These are phyloP conservation scores for Teunomyces funiuensis DNA, from an alignment of 805 yeast genomes.

Conservation along the genomic window DNA sequence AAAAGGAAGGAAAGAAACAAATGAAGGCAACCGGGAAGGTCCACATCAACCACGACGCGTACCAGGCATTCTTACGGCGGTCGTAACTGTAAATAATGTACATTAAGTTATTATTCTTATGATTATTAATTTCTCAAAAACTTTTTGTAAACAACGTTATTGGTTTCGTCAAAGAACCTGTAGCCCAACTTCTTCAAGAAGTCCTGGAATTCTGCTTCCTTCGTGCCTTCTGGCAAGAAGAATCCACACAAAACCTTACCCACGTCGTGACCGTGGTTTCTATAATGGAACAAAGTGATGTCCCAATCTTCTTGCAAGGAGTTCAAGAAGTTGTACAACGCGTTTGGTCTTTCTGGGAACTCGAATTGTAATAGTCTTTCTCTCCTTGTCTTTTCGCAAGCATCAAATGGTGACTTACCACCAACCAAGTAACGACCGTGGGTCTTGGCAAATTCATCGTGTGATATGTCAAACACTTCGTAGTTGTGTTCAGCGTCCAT, in stretches of 20 bases:
- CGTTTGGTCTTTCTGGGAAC: slow-evolving; percentile 98
- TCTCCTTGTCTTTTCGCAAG: slow-evolving; percentile 48
- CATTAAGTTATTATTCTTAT: slow-evolving; percentile 1
- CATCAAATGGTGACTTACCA: slow-evolving; percentile 60
- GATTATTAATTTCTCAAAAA: slow-evolving; percentile 51
- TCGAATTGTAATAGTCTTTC: slow-evolving; percentile 84
- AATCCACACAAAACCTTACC: slow-evolving; percentile 92
- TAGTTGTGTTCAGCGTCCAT: slow-evolving; percentile 60
- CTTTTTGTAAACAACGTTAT: slow-evolving; percentile 80
- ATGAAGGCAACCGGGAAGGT: slow-evolving; percentile 81
- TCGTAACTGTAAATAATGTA: slow-evolving; percentile 11
- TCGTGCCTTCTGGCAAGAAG: slow-evolving; percentile 69
- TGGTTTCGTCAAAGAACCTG: slow-evolving; percentile 75
- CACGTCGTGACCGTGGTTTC: slow-evolving; percentile 95
- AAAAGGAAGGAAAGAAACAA: slow-evolving; percentile 89
- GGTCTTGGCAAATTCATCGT: slow-evolving; percentile 91
- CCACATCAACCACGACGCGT: slow-evolving; percentile 78
- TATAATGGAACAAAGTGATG: slow-evolving; percentile 89
- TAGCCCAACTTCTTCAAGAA: slow-evolving; percentile 76
- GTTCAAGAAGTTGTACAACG: slow-evolving; percentile 75
- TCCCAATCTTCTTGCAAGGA: slow-evolving; percentile 82
- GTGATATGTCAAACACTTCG: slow-evolving; percentile 78
- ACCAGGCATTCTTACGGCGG: slow-evolving; percentile 68
- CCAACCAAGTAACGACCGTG: slow-evolving; percentile 97
- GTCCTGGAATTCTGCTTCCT: slow-evolving; percentile 59